phyloP scores from a whole-genome alignment of 169 alveolate species.

The Toxoplasma gondii region DNA sequence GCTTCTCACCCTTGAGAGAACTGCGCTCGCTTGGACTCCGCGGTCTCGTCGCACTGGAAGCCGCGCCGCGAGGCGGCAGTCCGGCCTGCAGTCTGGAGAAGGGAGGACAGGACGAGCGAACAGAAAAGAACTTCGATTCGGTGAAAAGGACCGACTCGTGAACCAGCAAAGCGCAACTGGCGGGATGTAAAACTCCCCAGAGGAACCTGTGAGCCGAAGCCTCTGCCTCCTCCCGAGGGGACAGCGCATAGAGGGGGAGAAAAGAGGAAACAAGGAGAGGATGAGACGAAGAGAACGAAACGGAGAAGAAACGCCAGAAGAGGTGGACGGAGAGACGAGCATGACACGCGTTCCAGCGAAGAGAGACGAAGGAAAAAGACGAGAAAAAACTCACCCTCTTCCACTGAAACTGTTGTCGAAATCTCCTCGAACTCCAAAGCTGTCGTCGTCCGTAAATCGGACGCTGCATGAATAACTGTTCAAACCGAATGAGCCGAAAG shows the following conservation, averaged over 20 bases:
- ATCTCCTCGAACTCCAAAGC: neutral
- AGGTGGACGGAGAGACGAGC: neutral
- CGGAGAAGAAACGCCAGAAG: neutral
- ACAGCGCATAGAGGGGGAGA: neutral
- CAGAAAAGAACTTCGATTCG: too few species aligned
- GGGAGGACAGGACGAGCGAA: too few species aligned
- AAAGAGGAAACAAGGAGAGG: neutral
- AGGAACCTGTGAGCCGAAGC: too few species aligned
- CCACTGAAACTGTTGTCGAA: neutral
- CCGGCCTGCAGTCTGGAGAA: too few species aligned
- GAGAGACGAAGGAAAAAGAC: neutral
- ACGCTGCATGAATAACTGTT: neutral
- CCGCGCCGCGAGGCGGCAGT: too few species aligned
- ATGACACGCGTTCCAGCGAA: neutral
- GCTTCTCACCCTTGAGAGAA: too few species aligned
- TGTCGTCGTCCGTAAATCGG: slow-evolving; percentile 4
- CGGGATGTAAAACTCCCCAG: too few species aligned
- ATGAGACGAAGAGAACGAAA: neutral
- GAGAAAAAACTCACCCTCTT: neutral
- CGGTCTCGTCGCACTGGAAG: too few species aligned
- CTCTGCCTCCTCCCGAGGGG: too few species aligned
- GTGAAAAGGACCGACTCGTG: too few species aligned
- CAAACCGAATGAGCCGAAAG: neutral
- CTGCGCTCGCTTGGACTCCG: too few species aligned
- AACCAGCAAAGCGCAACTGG: too few species aligned